These are phyloP conservation scores for Bruguiera hainesii DNA, from an alignment of 441 rosid species.

Conservation along the genomic window DNA sequence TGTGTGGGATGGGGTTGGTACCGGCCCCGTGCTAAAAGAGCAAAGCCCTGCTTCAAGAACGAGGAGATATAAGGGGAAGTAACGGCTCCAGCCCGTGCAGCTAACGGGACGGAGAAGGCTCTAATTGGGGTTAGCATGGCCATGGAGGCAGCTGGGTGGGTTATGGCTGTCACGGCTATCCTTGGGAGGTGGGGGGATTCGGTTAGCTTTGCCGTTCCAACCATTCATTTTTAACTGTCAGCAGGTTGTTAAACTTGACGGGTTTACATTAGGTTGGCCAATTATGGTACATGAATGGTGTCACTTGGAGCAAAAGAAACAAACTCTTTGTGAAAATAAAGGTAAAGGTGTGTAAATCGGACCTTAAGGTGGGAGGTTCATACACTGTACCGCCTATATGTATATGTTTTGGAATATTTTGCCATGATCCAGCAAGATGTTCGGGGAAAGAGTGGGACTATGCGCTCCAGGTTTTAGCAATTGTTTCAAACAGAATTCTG, in stretches of 20 bases:
- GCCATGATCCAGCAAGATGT: no score
- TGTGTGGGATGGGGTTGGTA: no score
- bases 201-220: conserved; percentile 14
- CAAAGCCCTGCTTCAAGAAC: no score
- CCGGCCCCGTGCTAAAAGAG: no score
- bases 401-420: no score
- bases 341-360: no score
- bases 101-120: conserved; percentile 14
- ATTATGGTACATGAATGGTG: background rate
- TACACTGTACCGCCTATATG: no score
- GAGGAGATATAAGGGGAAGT: background rate
- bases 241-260: conserved; percentile 25
- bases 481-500: no score
- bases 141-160: background rate
- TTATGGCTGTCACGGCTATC: conserved; percentile 14
- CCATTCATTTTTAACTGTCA: conserved; percentile 26
- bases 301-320: background rate
- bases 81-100: conserved; percentile 22
- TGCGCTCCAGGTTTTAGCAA: no score
- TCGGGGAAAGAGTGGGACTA: no score
- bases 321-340: no score
- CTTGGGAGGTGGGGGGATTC: conserved; percentile 6
- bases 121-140: conserved; percentile 21
- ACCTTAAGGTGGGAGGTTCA: no score
- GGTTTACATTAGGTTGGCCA: background rate